These are phyloP conservation scores for Harringtonia aguacate DNA, from an alignment of 2,329 filamentous ascomycete species.

Conservation along the genomic window DNA sequence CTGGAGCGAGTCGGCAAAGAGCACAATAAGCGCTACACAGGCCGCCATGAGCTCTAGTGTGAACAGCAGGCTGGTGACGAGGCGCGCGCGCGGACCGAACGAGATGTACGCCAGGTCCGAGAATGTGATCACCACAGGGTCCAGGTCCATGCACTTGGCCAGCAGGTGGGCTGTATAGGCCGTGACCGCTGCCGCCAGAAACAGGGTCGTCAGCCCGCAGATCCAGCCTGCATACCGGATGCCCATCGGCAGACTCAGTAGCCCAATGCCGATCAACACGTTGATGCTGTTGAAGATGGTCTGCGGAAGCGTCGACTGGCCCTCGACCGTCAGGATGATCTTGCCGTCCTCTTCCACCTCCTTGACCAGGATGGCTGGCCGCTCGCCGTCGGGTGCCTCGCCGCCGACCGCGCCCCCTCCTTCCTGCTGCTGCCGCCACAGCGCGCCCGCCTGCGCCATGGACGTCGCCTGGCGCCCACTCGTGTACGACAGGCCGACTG, in stretches of 20 bases:
- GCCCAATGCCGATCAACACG: conserved; percentile 78
- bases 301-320: conserved; percentile 90
- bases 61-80: conserved; percentile 78
- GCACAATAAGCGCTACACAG: conserved; percentile 78
- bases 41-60: conserved; percentile 78
- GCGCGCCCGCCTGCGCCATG: conserved; percentile 38
- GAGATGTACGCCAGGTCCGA: conserved; percentile 88
- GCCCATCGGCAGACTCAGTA: conserved; percentile 80
- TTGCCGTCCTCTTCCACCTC: conserved; percentile 83
- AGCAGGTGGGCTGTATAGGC: conserved; percentile 78
- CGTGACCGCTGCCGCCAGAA: conserved; percentile 65
- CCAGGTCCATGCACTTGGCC: conserved; percentile 79
- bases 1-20: conserved; percentile 87
- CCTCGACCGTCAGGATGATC: conserved; percentile 73
- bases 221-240: conserved; percentile 85
- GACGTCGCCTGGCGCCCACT: conserved; percentile 21
- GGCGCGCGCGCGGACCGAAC: conserved; percentile 70
- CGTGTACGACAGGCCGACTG: conserved; percentile 8
- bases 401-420: conserved; percentile 17
- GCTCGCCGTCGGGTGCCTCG: conserved; percentile 44
- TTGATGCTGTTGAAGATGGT: conserved; percentile 96
- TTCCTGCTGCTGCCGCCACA: conserved; percentile 40
- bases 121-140: conserved; percentile 81
- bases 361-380: conserved; percentile 73
- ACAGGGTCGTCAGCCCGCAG: conserved; percentile 64